These are phyloP conservation scores for Rhododendron molle DNA, from an alignment of 148 eudicot genomes.

Conservation along the genomic window DNA sequence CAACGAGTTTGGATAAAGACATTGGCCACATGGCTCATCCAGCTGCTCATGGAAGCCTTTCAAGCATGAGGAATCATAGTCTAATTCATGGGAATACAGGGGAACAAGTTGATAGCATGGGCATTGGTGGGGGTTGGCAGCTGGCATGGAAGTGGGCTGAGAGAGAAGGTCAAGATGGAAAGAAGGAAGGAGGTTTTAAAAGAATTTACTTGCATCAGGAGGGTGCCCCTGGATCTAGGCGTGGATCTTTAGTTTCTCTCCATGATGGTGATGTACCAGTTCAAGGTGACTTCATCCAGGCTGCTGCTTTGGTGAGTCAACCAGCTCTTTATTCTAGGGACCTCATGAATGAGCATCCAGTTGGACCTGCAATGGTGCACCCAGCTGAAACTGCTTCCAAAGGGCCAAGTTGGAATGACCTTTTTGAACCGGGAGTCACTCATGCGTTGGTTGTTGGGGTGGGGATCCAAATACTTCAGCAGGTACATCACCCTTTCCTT, in stretches of 20 bases:
- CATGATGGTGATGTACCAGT: constrained; percentile 38
- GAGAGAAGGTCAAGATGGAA: constrained; percentile 51
- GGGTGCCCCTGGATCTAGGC: constrained; percentile 46
- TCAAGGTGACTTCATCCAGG: constrained; percentile 58
- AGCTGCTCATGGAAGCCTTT: constrained; percentile 34
- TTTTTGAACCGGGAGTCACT: constrained; percentile 73
- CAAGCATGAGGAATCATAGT: constrained; percentile 41
- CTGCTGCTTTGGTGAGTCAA: constrained; percentile 80
- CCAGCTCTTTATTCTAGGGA: constrained; percentile 51
- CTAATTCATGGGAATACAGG: constrained; percentile 31
- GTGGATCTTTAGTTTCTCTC: constrained; percentile 60
- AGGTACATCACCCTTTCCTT: constrained; percentile 33
- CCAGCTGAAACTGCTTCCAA: constrained; percentile 43
- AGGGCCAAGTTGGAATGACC: constrained; percentile 61
- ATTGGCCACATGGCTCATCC: constrained; percentile 19
- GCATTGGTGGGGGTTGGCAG: constrained; percentile 98
- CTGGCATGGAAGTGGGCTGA: constrained; percentile 59
- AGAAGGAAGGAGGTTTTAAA: constrained; percentile 40
- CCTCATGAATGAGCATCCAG: constrained; percentile 38
- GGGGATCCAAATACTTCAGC: constrained; percentile 74
- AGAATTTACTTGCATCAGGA: constrained; percentile 85
- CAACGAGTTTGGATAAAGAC: constrained; percentile 43
- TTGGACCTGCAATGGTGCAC: constrained; percentile 32
- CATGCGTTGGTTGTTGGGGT: constrained; percentile 68
- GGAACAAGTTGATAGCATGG: constrained; percentile 51